Evolutionary conservation across 2,329 filamentous ascomycete species (phyloP).

Genomic region (Beauveria rudraprayagi): DNA sequence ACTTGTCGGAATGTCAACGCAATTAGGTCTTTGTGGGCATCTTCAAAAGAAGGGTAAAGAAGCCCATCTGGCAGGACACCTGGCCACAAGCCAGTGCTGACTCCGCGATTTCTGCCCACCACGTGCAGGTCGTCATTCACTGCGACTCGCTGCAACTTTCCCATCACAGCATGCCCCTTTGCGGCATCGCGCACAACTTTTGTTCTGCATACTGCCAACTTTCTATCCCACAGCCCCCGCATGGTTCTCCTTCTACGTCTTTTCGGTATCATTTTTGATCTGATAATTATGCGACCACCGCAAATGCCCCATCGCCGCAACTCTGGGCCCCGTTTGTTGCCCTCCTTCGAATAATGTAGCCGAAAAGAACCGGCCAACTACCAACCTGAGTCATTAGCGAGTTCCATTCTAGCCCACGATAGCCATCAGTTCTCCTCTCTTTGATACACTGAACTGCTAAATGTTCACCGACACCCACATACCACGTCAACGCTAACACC

Average conservation of each 20-base stretch:
- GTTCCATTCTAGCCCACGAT: not conserved
- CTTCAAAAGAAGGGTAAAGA: no score
- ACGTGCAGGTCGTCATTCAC: no score
- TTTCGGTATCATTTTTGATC: not conserved
- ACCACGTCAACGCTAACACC: not conserved
- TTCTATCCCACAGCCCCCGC: not conserved
- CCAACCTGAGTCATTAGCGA: no score
- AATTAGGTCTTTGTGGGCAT: no score
- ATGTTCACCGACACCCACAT: not conserved
- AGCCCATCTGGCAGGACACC: no score
- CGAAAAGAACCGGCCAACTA: no score
- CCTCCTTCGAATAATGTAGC: no score
- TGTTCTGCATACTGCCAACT: not conserved
- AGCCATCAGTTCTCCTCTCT: not conserved
- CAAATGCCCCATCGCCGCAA: not conserved
- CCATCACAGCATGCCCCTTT: not conserved
- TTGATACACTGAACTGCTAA: not conserved
- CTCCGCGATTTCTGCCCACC: not conserved
- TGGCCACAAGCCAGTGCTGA: no score
- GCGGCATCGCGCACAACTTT: not conserved
- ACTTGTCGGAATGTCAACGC: no score
- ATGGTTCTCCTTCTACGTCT: not conserved
- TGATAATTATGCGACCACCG: not conserved
- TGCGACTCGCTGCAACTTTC: not conserved
- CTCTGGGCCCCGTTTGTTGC: no score